Percentiles rank a stretch among this genome's conserved stretches.
Evolutionary conservation across 345 rosid genomes (phyloP).

Genomic region (Aquilaria malaccensis): DNA sequence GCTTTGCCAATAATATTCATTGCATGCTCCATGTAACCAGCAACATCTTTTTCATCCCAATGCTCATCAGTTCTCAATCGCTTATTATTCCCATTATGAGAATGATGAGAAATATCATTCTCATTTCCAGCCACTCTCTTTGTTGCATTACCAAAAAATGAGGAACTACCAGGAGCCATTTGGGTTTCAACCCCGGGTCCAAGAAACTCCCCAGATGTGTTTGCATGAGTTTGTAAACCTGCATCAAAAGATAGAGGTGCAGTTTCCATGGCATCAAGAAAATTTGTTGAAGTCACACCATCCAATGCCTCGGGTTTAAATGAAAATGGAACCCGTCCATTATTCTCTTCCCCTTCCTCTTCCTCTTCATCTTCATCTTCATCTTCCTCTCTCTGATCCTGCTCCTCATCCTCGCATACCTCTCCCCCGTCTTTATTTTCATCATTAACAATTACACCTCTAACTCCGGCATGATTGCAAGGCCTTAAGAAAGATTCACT

Average conservation of each 20-base stretch:
- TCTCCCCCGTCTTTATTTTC: slow-evolving; percentile 19
- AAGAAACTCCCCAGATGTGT: slow-evolving; percentile 50
- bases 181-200: slow-evolving; percentile 46
- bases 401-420: slow-evolving; percentile 31
- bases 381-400: slow-evolving; percentile 18
- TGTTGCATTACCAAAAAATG: slow-evolving; percentile 39
- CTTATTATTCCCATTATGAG: slow-evolving; percentile 48
- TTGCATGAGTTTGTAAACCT: slow-evolving; percentile 43
- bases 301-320: slow-evolving; percentile 38
- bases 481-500: slow-evolving; percentile 37
- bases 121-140: slow-evolving; percentile 64
- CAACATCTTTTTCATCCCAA: slow-evolving; percentile 49
- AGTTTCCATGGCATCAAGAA: slow-evolving; percentile 55
- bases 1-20: slow-evolving; percentile 39
- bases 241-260: slow-evolving; percentile 42
- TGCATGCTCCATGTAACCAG: slow-evolving; percentile 41
- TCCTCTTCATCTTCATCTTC: slow-evolving; percentile 25
- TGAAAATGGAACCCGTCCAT: slow-evolving; percentile 36
- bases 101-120: slow-evolving; percentile 35
- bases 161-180: slow-evolving; percentile 38
- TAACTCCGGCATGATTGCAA: slow-evolving; percentile 27
- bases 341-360: slow-evolving; percentile 32
- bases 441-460: slow-evolving; percentile 14
- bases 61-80: slow-evolving; percentile 55
- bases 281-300: slow-evolving; percentile 43